Base-by-base conservation (phyloP, 208 protist species). In the Crithidia brevicula region DNA sequence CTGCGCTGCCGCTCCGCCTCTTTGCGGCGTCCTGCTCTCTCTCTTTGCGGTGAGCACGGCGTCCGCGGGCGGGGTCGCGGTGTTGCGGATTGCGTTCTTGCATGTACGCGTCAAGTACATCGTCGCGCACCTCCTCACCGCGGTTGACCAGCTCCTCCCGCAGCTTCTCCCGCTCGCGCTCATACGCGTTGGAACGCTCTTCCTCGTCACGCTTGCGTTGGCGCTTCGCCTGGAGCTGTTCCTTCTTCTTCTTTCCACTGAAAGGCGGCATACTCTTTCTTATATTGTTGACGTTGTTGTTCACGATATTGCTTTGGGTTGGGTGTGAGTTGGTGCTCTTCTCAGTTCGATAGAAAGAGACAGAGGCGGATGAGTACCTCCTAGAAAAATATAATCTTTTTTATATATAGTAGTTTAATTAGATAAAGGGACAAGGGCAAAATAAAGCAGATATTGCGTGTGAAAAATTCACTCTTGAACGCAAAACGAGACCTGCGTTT, bases 161-260 rank as follows among this genome's bases (percentile, higher is more conserved):
- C 27, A 75, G 46, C 30, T 46, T 30, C 54, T 81, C 76, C 13
- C 81, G 62, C 57, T 71, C 66, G 4, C 50, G 30, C n/a, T 79
- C 67, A 25, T 27, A 43, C 8, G 28, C 46, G 38, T 81, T 72
- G 5, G 25, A 28, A 22, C 47, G 51, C 49, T 82, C 71, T 13
- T 79, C 62, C 28, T 78, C 69, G 27, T 95, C 80, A 34, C 85
- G 77, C 57, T 97, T 96, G 18, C 76, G 76, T 62, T 88, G 78
- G 8, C 92, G 86, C 67, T 88, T 90, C n/a, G 84, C 90, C 68
- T 95, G 71, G 56, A 97, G 77, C 82, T 97, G 93, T 80, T 91
- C 85, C 76, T 96, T 97, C 72, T 97, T 97, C 52, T 91, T 76
- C 68, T 96, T 97, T 3, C 90, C 93, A 72, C 93, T 97, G 67